Conservation (phyloP, 306 rosid genomes). For the Vicia sativa region DNA sequence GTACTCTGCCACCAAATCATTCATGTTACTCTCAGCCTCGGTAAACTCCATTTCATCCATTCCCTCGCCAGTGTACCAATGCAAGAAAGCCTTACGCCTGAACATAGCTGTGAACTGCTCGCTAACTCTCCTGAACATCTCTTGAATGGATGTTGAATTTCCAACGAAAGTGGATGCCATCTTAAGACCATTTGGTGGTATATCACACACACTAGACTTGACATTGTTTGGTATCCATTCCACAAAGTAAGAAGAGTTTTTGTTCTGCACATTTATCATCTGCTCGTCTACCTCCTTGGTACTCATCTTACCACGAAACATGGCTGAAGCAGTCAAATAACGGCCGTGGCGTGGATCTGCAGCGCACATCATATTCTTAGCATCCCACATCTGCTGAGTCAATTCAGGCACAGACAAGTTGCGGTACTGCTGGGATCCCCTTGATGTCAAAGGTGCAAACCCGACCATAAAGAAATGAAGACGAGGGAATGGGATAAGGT, state of each 20-base stretch:
- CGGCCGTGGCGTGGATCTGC: conserved; percentile 94
- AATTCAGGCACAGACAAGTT: conserved; percentile 59
- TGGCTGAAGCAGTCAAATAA: conserved; percentile 79
- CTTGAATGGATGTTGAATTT: conserved; percentile 79
- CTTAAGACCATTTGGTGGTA: conserved; percentile 78
- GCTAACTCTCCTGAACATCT: conserved; percentile 92
- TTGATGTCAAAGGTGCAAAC: conserved; percentile 83
- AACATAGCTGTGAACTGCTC: conserved; percentile 96
- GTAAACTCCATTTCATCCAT: conserved; percentile 97
- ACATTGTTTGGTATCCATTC: conserved; percentile 89
- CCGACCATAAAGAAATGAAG: conserved; percentile 93
- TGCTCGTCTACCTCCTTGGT: conserved; percentile 91
- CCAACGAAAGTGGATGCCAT: conserved; percentile 80
- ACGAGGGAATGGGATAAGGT: conserved; percentile 89
- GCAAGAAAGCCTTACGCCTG: conserved; percentile 73
- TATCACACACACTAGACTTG: conserved; percentile 86
- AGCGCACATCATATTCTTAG: conserved; percentile 77
- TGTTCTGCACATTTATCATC: conserved; percentile 84
- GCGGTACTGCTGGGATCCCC: conserved; percentile 90
- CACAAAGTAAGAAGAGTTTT: conserved; percentile 85
- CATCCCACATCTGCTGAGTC: conserved; percentile 65
- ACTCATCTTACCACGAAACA: conserved; percentile 95
- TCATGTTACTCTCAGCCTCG: conserved; percentile 88
- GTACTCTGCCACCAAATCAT: conserved; percentile 85
- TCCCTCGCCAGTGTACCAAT: conserved; percentile 94